Evolutionary conservation across 116 monocot genomes (phyloP).

Genomic region (Dioscorea cayenensis): DNA sequence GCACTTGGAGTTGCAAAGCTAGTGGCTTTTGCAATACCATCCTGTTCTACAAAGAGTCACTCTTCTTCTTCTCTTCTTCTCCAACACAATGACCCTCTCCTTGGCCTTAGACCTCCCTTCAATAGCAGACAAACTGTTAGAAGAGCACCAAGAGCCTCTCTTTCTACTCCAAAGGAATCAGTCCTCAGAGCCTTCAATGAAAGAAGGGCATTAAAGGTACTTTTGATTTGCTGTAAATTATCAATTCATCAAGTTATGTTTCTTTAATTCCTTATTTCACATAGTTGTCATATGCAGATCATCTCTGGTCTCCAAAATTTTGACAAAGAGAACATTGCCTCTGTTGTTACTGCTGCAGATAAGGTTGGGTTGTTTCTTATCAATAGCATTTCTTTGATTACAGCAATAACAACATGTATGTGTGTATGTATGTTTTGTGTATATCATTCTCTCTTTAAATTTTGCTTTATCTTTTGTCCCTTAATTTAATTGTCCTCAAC

Average conservation of each 20-base stretch:
- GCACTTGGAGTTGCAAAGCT: not conserved
- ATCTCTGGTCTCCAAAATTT: conserved; percentile 84
- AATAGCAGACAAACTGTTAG: conserved; percentile 6
- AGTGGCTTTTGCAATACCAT: not conserved
- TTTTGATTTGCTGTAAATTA: not conserved
- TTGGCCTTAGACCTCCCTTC: conserved; percentile 4
- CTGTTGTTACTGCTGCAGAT: conserved; percentile 75
- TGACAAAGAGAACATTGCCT: conserved; percentile 63
- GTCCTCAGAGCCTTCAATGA: conserved; percentile 53
- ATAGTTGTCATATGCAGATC: conserved; percentile 36
- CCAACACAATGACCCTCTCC: conserved; percentile 2
- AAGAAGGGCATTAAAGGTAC: conserved; percentile 56
- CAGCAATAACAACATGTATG: no score
- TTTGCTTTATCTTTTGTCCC: no score
- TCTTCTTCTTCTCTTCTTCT: conserved; percentile 4
- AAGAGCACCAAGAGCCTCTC: conserved; percentile 25
- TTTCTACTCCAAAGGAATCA: conserved; percentile 29
- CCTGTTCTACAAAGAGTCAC: not conserved
- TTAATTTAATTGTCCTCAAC: no score
- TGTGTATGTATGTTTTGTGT: not conserved
- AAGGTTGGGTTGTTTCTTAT: conserved; percentile 35
- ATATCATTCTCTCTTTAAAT: not conserved
- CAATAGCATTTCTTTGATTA: not conserved
- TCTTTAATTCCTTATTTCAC: no score
- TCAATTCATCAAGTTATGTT: no score